phyloP scores from a whole-genome alignment of 2,329 filamentous ascomycete species.

The Knoxdaviesia proteae region DNA sequence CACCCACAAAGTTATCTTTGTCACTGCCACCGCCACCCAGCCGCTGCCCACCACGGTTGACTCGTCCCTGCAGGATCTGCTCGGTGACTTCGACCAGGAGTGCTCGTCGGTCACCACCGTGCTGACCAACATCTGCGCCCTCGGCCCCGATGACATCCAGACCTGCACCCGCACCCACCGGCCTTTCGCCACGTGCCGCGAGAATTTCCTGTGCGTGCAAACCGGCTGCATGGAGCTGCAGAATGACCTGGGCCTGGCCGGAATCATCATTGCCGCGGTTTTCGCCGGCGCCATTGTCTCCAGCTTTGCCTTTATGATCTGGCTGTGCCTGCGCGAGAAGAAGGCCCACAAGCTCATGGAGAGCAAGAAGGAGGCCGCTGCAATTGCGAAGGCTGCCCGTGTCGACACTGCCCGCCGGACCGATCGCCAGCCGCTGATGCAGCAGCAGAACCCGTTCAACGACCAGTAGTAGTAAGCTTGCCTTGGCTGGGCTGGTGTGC shows the following conservation, averaged over 20 bases:
- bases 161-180: conserved; percentile 18
- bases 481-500: not conserved
- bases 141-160: conserved; percentile 11
- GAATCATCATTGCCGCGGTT: conserved; percentile 25
- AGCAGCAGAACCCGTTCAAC: conserved; percentile 15
- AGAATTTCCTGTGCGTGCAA: conserved; percentile 22
- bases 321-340: conserved; percentile 30
- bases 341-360: conserved; percentile 19
- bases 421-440: conserved; percentile 16
- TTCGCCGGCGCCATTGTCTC: conserved; percentile 20
- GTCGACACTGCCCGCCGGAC: conserved; percentile 19
- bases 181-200: conserved; percentile 18
- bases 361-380: conserved; percentile 27
- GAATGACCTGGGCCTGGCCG: conserved; percentile 19
- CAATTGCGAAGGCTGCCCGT: conserved; percentile 23
- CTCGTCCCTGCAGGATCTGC: conserved; percentile 4
- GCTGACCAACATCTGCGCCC: conserved; percentile 13
- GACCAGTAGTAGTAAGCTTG: conserved; percentile 9
- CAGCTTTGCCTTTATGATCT: conserved; percentile 20
- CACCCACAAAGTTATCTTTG: not conserved
- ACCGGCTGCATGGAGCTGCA: conserved; percentile 21
- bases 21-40: conserved; percentile 4
- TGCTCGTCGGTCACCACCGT: conserved; percentile 7
- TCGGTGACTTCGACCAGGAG: conserved; percentile 3
- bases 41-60: conserved; percentile 5